Percentiles rank a stretch among this genome's conserved stretches.
phyloP scores from a whole-genome alignment of 768 basidiomycete genomes.

The Termitomyces sp. region DNA sequence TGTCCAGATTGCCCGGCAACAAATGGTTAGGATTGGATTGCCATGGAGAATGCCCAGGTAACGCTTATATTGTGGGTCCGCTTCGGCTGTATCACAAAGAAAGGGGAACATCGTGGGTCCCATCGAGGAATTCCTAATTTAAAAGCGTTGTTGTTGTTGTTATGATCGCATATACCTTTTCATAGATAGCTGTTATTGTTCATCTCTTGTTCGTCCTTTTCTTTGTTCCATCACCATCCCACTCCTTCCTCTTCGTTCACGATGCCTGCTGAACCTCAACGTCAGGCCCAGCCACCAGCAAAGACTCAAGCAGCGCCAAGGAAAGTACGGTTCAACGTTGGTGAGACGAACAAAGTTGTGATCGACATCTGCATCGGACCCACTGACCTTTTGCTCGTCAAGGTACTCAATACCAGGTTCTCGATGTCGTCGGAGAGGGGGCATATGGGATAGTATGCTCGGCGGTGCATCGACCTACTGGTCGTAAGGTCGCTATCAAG shows the following conservation, averaged over 20 bases:
- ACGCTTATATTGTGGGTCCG: slow-evolving; percentile 3
- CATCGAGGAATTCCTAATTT: too few species aligned
- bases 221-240: slow-evolving; percentile 15
- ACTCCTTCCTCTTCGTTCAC: slow-evolving; percentile 11
- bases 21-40: slow-evolving; percentile 7
- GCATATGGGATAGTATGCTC: slow-evolving; percentile 97
- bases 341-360: slow-evolving; percentile 29
- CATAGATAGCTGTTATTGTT: slow-evolving; percentile 12
- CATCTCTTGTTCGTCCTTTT: slow-evolving; percentile 14
- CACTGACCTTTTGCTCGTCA: slow-evolving; percentile 9
- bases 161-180: slow-evolving; percentile 12
- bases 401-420: slow-evolving; percentile 81
- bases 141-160: slow-evolving; percentile 18
- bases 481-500: slow-evolving; percentile 95
- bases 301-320: slow-evolving; percentile 55
- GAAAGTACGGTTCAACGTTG: slow-evolving; percentile 89
- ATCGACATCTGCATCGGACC: slow-evolving; percentile 2
- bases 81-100: slow-evolving; percentile 12
- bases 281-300: slow-evolving; percentile 25
- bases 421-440: slow-evolving; percentile 86
- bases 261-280: slow-evolving; percentile 29
- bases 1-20: slow-evolving; percentile 14
- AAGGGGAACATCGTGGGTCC: slow-evolving; percentile 10
- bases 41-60: slow-evolving; percentile 16
- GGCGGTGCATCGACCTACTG: slow-evolving; percentile 81